Conservation (phyloP, 2,329 filamentous ascomycete genomes). For the Colletotrichum cereale region DNA sequence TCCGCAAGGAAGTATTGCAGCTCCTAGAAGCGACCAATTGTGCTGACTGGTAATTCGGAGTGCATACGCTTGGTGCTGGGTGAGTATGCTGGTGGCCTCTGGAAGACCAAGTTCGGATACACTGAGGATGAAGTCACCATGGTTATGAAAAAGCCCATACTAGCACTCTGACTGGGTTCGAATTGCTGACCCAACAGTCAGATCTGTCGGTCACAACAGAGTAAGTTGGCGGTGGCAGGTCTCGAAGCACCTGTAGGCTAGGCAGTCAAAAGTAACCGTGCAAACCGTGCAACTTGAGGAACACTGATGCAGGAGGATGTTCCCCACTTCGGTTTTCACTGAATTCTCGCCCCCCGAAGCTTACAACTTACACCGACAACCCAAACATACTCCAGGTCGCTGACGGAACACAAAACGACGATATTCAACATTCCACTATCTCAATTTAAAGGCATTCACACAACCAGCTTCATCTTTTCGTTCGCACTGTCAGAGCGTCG, state of each 20-base stretch:
- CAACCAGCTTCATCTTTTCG: too few relatives aligned
- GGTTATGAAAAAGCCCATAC: background rate
- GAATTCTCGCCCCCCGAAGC: conserved; percentile 3
- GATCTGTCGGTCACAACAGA: too few relatives aligned
- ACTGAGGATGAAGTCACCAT: background rate
- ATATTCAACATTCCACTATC: background rate
- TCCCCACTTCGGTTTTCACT: conserved; percentile 4
- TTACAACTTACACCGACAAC: conserved; percentile 1
- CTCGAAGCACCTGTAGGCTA: background rate
- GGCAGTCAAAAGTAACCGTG: background rate
- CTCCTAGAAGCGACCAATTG: background rate
- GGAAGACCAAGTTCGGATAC: background rate
- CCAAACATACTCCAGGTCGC: background rate
- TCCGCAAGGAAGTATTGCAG: background rate
- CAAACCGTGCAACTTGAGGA: background rate
- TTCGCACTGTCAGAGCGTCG: too few relatives aligned
- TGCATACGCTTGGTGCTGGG: background rate
- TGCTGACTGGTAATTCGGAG: background rate
- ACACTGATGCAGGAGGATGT: background rate
- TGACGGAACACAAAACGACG: background rate
- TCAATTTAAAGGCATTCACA: background rate
- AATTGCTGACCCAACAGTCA: background rate
- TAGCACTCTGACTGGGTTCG: background rate
- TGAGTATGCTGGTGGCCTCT: background rate
- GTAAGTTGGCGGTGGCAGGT: background rate